Conservation (phyloP, 495 filamentous ascomycete genomes). For the Parmelia sp. region DNA sequence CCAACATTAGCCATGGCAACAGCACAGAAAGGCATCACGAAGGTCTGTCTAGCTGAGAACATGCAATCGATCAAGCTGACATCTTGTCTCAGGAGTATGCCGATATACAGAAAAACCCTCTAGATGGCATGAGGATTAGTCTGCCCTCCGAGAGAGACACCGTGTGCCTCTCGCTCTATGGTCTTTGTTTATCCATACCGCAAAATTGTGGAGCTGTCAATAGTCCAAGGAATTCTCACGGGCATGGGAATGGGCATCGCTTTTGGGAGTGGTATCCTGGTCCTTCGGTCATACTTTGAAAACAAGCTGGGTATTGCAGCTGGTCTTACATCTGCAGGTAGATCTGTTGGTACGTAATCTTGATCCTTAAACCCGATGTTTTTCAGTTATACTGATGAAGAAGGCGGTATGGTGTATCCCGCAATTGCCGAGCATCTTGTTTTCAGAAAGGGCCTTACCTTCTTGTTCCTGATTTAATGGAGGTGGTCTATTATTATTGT, state of each 20-base stretch:
- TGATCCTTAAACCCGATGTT: neutral
- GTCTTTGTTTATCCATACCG: constrained; percentile 73
- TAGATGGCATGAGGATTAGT: constrained; percentile 56
- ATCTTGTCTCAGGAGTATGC: constrained; percentile 54
- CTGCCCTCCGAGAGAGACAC: constrained; percentile 41
- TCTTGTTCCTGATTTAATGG: too few relatives aligned
- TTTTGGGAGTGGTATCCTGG: constrained; percentile 54
- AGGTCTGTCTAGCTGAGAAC: constrained; percentile 36
- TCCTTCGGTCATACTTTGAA: constrained; percentile 1
- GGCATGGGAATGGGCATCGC: constrained; percentile 68
- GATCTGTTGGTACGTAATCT: constrained; percentile 6
- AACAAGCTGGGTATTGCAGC: neutral
- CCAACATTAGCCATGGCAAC: constrained; percentile 8
- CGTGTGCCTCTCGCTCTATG: constrained; percentile 53
- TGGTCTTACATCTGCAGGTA: constrained; percentile 6
- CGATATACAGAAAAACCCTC: constrained; percentile 59
- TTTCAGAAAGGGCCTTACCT: constrained; percentile 63
- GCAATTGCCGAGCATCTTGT: constrained; percentile 61
- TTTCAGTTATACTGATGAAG: neutral
- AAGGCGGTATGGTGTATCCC: constrained; percentile 70
- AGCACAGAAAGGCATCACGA: constrained; percentile 51
- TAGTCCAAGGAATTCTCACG: constrained; percentile 66
- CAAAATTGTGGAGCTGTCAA: too few relatives aligned
- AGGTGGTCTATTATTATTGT: too few relatives aligned
- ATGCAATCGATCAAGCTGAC: constrained; percentile 12